Conservation (phyloP, 805 yeast genomes). For the Cyberlindnera americana region DNA sequence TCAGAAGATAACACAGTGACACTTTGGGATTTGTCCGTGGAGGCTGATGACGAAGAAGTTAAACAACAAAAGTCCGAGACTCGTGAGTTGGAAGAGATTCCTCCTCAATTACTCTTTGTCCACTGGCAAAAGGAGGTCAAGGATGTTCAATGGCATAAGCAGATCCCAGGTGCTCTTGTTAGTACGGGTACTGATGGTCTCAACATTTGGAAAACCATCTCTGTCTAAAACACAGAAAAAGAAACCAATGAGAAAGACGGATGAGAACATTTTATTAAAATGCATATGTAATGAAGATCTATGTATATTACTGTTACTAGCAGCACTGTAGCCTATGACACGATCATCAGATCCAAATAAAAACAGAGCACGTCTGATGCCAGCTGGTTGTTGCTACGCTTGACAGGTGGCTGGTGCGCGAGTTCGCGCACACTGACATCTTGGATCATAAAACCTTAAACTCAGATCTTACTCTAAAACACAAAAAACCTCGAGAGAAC, state of each 20-base stretch:
- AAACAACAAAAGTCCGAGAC: conserved; percentile 77
- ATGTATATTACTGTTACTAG: not conserved
- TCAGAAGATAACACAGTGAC: conserved; percentile 97
- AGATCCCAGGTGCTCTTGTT: conserved; percentile 92
- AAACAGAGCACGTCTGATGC: too few relatives aligned
- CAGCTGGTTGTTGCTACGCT: too few relatives aligned
- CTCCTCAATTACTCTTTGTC: conserved; percentile 92
- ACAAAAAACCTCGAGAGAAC: too few relatives aligned
- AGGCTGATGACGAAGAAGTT: conserved; percentile 97
- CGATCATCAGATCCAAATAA: too few relatives aligned
- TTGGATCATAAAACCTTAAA: too few relatives aligned
- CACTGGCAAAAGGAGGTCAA: conserved; percentile 98
- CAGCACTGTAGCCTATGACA: too few relatives aligned
- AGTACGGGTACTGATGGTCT: conserved; percentile 96
- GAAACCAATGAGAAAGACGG: not conserved
- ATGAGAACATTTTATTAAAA: not conserved
- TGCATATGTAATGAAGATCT: not conserved
- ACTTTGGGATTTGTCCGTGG: conserved; percentile 96
- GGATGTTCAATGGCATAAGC: conserved; percentile 97
- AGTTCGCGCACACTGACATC: too few relatives aligned
- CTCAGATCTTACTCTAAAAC: too few relatives aligned
- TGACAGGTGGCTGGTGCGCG: too few relatives aligned
- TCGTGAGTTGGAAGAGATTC: conserved; percentile 81
- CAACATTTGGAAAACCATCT: conserved; percentile 93
- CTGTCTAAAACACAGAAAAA: conserved; percentile 47